Percentiles rank a stretch among this genome's conserved stretches.
Conservation (phyloP, 768 basidiomycete species). For the Boletus coccyginus region DNA sequence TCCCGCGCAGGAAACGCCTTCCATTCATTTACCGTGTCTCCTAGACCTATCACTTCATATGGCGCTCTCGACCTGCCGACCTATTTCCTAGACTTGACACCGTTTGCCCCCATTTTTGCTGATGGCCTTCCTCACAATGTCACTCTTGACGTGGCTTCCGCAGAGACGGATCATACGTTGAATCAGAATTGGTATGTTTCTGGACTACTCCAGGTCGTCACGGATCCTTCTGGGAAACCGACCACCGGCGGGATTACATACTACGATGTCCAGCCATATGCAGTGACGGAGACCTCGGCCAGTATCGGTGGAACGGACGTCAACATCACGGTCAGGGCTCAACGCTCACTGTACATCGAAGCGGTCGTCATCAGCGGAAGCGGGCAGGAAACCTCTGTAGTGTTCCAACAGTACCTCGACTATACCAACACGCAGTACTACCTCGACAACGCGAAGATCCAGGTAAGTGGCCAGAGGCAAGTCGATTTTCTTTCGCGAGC, state of each 20-base stretch:
- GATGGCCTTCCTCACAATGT: slow-evolving; percentile 70
- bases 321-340: slow-evolving; percentile 60
- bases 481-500: background rate
- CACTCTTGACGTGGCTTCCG: slow-evolving; percentile 70
- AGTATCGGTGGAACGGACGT: slow-evolving; percentile 45
- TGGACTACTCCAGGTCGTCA: slow-evolving; percentile 63
- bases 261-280: slow-evolving; percentile 58
- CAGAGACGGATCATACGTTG: slow-evolving; percentile 61
- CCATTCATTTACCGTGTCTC: background rate
- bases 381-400: slow-evolving; percentile 51
- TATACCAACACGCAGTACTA: slow-evolving; percentile 67
- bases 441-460: slow-evolving; percentile 42
- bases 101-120: slow-evolving; percentile 67
- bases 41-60: slow-evolving; percentile 71
- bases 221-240: slow-evolving; percentile 56
- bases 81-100: slow-evolving; percentile 75
- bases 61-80: slow-evolving; percentile 76
- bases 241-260: slow-evolving; percentile 67
- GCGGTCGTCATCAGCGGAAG: slow-evolving; percentile 61
- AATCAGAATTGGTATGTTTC: slow-evolving; percentile 80
- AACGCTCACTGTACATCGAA: slow-evolving; percentile 56
- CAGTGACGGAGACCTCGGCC: slow-evolving; percentile 47
- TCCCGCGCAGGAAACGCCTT: background rate
- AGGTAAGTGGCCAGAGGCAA: slow-evolving; percentile 28
- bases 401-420: slow-evolving; percentile 57